Evolutionary conservation across 192 early-diverging fungal genomes (phyloP).

Genomic region (Coemansia guatemalensis): DNA sequence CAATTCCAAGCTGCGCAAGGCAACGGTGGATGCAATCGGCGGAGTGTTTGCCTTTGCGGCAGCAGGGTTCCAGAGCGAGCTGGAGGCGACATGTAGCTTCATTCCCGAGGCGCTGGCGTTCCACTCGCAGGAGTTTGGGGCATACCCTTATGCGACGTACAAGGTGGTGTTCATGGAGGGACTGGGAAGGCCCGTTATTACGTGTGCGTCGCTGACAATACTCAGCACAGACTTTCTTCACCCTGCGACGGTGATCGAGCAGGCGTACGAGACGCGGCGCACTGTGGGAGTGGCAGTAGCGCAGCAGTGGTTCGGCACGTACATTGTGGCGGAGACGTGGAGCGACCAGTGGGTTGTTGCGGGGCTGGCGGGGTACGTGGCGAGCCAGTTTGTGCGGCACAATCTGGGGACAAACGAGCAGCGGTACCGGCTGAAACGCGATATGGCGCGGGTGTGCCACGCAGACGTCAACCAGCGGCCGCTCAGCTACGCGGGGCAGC

Average conservation of each 20-base stretch:
- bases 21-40: slow-evolving; percentile 49
- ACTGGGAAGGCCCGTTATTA: slow-evolving; percentile 60
- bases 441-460: slow-evolving; percentile 77
- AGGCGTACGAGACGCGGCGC: slow-evolving; percentile 79
- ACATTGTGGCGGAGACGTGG: slow-evolving; percentile 68
- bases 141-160: slow-evolving; percentile 82
- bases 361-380: slow-evolving; percentile 78
- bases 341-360: slow-evolving; percentile 87
- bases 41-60: slow-evolving; percentile 73
- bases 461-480: slow-evolving; percentile 88
- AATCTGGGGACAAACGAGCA: slow-evolving; percentile 89
- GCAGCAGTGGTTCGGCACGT: slow-evolving; percentile 95
- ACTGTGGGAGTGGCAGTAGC: slow-evolving; percentile 70
- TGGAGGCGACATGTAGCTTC: slow-evolving; percentile 64
- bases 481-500: slow-evolving; percentile 66
- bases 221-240: slow-evolving; percentile 70
- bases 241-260: slow-evolving; percentile 77
- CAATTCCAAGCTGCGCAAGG: slow-evolving; percentile 20
- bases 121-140: slow-evolving; percentile 83
- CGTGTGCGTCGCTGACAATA: slow-evolving; percentile 82
- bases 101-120: slow-evolving; percentile 68
- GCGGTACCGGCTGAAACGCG: slow-evolving; percentile 74
- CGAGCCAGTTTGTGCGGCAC: slow-evolving; percentile 72
- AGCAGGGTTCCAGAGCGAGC: slow-evolving; percentile 61
- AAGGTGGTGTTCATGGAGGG: slow-evolving; percentile 91